Conservation (phyloP, 1,284 basidiomycete genomes). For the Leccinum variabile region DNA sequence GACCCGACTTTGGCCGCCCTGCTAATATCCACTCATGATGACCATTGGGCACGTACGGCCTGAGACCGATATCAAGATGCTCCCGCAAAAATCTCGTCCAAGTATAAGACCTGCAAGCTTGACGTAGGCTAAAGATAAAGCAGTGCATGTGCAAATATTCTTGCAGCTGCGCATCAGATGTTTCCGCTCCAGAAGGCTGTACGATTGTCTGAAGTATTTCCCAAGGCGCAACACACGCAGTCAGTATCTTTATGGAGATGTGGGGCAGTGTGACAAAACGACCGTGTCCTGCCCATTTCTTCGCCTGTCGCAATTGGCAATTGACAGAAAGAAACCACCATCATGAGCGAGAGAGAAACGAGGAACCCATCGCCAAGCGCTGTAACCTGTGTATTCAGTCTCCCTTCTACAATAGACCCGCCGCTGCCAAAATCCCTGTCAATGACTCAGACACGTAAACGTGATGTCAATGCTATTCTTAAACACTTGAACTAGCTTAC, state of each 20-base stretch:
- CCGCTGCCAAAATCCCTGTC: conserved; percentile 14
- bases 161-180: not conserved
- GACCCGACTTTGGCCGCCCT: not conserved
- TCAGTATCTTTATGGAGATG: conserved; percentile 2
- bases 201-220: not conserved
- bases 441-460: not conserved
- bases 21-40: not conserved
- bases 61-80: not conserved
- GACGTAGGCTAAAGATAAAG: not conserved
- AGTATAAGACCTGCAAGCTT: not conserved
- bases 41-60: not conserved
- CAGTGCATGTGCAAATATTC: no score
- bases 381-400: not conserved
- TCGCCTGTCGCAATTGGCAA: not conserved
- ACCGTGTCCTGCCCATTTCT: not conserved
- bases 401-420: not conserved
- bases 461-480: not conserved
- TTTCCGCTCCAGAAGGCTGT: not conserved
- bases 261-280: not conserved
- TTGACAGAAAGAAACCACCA: not conserved
- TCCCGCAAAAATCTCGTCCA: not conserved
- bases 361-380: not conserved
- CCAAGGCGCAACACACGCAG: not conserved
- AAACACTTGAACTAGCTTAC: not conserved
- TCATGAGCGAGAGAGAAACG: not conserved